Percentiles rank a stretch among this genome's conserved stretches.
phyloP scores from a whole-genome alignment of 176 grass and related monocot species.

The Cenchrus americanus region DNA sequence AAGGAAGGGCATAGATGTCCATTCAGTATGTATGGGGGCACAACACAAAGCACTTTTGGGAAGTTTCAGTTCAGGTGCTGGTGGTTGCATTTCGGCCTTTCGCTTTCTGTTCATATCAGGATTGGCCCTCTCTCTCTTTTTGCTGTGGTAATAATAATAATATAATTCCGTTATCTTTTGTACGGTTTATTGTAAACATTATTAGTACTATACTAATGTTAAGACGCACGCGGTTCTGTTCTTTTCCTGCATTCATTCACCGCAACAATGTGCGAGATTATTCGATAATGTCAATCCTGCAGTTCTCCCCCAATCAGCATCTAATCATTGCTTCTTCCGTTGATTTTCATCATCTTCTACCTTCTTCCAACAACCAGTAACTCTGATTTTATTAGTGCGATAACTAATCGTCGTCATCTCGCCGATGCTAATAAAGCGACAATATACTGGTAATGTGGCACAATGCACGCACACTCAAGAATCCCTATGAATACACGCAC shows the following conservation, averaged over 20 bases:
- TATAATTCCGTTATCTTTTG: neutral
- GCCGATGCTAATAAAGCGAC: neutral
- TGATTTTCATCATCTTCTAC: slow-evolving; percentile 1
- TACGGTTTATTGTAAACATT: neutral
- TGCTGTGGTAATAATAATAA: neutral
- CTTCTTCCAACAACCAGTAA: neutral
- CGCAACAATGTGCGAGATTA: neutral
- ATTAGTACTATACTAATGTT: neutral
- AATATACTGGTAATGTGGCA: neutral
- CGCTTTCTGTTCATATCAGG: neutral
- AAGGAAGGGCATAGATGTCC: neutral
- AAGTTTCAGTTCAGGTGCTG: slow-evolving; percentile 20
- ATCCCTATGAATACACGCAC: too few species aligned
- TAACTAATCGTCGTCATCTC: neutral
- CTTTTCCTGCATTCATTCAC: neutral
- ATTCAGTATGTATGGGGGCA: neutral
- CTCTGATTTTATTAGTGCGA: neutral
- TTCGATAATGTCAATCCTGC: neutral
- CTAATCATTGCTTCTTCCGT: neutral
- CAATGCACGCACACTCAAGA: too few species aligned
- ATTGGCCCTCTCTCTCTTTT: neutral
- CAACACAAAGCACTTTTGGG: slow-evolving; percentile 6
- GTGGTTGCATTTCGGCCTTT: neutral
- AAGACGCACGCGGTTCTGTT: neutral
- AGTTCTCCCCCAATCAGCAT: neutral